phyloP scores from a whole-genome alignment of 2,329 filamentous ascomycete genomes.

The Hypoxylon sp. region DNA sequence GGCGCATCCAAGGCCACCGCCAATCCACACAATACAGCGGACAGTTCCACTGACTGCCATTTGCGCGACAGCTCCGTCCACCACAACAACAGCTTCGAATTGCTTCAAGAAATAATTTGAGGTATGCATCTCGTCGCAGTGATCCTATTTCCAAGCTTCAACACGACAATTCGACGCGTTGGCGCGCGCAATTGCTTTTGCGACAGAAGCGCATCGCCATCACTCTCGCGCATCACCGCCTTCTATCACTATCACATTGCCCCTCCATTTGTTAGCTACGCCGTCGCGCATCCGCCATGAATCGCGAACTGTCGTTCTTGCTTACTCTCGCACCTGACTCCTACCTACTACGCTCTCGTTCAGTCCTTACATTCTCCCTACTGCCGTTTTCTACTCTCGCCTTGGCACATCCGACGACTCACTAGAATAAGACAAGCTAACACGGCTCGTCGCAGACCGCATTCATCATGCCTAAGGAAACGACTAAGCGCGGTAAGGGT shows the following conservation, averaged over 20 bases:
- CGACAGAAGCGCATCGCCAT: slow-evolving; percentile 43
- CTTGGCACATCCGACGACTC: neutral
- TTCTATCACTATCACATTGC: slow-evolving; percentile 15
- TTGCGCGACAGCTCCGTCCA: slow-evolving; percentile 47
- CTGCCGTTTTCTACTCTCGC: neutral
- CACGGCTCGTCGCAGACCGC: slow-evolving; percentile 37
- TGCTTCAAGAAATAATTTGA: slow-evolving; percentile 38
- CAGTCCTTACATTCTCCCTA: neutral
- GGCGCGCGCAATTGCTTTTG: slow-evolving; percentile 51
- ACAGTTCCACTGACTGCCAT: slow-evolving; percentile 41
- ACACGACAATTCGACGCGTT: slow-evolving; percentile 44
- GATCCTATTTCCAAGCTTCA: slow-evolving; percentile 48
- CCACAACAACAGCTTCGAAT: slow-evolving; percentile 39
- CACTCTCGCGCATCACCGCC: slow-evolving; percentile 24
- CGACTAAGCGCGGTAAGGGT: slow-evolving; percentile 59
- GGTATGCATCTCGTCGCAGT: slow-evolving; percentile 48
- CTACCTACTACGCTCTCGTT: neutral
- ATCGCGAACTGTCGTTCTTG: neutral
- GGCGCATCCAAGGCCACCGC: slow-evolving; percentile 37
- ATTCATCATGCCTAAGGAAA: slow-evolving; percentile 66
- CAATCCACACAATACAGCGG: slow-evolving; percentile 26
- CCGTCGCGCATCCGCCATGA: slow-evolving; percentile 10
- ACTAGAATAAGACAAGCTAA: slow-evolving; percentile 37
- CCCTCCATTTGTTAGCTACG: slow-evolving; percentile 25
- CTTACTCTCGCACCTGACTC: no score